Base-by-base conservation (phyloP, 257 asterid species). In the Gardenia jasminoides region DNA sequence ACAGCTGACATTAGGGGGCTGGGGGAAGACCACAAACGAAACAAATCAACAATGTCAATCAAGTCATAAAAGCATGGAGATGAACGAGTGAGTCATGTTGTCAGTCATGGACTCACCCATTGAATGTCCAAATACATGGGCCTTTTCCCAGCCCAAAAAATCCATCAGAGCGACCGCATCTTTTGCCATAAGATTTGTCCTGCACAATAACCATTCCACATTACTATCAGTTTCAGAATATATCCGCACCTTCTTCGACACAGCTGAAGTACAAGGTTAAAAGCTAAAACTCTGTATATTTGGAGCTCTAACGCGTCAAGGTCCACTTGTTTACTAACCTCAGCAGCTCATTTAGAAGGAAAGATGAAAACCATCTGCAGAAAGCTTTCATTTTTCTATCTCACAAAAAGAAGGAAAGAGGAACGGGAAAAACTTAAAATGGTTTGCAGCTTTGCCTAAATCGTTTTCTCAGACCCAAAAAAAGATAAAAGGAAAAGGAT, bases 81-180 rank as follows among this genome's bases (percentile, higher is more conserved):
- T 76, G 59, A 76, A 79, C 10, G 33, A 68, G 79, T 83, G 84
- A 85, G 80, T 41, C 82, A 61, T 43, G 72, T 76, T 76, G 71
- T 67, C 70, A 85, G 67, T 71, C 79, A 67, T 80, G 73, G 20
- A 76, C 97, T 85, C 86, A 96, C 99, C 99, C 99, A 96, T 96
- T 8, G 99, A 96, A 88, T 96, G 99, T 33, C 99, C 98, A 84
- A 96, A 91, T 15, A 96, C 87, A 79, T 96, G 98, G 19, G 97
- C 99, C 79, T 88, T 94, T 84, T 82, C 50, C 99, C 98, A 96
- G 52, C 96, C 97, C 88, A 96, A 84, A 78, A 93, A 97, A 91
- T 96, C 97, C 98, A 94, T 92, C 43, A 96, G 26, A 85, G 97
- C 97, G 80, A 96, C 79, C 70, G 97, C 97, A 86, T 96, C 99